Evolutionary conservation across 768 basidiomycete species (phyloP).

Genomic region (Lactifluus rugatus): DNA sequence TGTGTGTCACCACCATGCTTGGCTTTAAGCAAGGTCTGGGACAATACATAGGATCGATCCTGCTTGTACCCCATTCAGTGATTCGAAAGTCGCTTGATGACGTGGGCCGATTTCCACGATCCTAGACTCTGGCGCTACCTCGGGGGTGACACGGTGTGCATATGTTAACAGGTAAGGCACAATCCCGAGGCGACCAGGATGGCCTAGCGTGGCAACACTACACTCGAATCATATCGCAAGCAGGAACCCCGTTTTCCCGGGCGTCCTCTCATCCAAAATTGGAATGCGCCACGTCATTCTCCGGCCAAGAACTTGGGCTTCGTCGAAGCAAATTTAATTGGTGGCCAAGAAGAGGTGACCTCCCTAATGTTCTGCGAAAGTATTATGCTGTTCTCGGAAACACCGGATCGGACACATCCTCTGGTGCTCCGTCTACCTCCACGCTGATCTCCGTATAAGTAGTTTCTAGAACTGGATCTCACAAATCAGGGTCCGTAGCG

Average conservation of each 20-base stretch:
- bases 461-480: background rate
- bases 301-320: background rate
- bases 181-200: background rate
- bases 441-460: constrained; percentile 3
- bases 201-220: background rate
- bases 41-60: too few relatives aligned
- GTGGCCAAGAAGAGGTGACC: background rate
- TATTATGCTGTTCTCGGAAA: background rate
- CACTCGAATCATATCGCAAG: background rate
- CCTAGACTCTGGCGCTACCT: background rate
- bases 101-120: background rate
- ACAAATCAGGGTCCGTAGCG: background rate
- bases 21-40: too few relatives aligned
- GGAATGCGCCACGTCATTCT: background rate
- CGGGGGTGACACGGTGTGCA: too few relatives aligned
- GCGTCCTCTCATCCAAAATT: background rate
- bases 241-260: background rate
- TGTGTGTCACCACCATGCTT: too few relatives aligned
- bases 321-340: background rate
- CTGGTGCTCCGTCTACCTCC: background rate
- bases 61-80: background rate
- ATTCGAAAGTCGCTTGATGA: background rate
- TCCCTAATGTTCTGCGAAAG: background rate
- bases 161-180: background rate
- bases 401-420: background rate